Evolutionary conservation across 306 rosid species (phyloP), one percentile per base, ranked within the genome.

Genomic region (Inga oerstediana): DNA sequence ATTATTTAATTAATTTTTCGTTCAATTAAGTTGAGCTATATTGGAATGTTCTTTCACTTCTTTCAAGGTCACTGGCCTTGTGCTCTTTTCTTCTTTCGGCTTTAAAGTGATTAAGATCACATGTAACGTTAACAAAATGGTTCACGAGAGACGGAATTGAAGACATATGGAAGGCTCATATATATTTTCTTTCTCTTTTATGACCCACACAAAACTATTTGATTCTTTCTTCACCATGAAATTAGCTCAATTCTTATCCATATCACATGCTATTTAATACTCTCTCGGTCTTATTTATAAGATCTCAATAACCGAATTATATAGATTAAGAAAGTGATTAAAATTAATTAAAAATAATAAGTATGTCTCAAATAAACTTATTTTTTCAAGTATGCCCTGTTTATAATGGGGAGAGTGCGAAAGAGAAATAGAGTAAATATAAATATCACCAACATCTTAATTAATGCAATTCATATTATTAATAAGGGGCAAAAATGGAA

Each of bases 41-140:
- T 62, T 77, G 82, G 79, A 77, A 64, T 77, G 77, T 77, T 72
- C 74, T 83, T 83, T 81, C 89, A 22, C 80, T 88, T 84, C 85
- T 81, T 86, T 84, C 81, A 41, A 84, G 88, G 81, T 52, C 82
- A 81, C 82, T 84, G 83, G 48, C 80, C 78, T 58, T 27, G 41
- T 56, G 56, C 27, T 64, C 86, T 85, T 86, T 81, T 76, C 86
- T 72, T 78, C 89, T 86, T 88, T 88, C 89, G 91, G 91, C 88
- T 72, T 45, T 32, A 80, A 79, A 88, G 74, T 13, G 32, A 16
- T 24, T 8, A 41, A 71, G 52, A 69, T 41, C 20, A 4, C 16
- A 52, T 49, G 1, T 12, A 37, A 58, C 44, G 44, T 78, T 46
- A 66, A 79, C 39, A 37, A 74, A 39, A 30, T 45, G 12, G 1